Evolutionary conservation across 2,329 filamentous ascomycete species (phyloP).

Genomic region (Diaporthe longicolla): DNA sequence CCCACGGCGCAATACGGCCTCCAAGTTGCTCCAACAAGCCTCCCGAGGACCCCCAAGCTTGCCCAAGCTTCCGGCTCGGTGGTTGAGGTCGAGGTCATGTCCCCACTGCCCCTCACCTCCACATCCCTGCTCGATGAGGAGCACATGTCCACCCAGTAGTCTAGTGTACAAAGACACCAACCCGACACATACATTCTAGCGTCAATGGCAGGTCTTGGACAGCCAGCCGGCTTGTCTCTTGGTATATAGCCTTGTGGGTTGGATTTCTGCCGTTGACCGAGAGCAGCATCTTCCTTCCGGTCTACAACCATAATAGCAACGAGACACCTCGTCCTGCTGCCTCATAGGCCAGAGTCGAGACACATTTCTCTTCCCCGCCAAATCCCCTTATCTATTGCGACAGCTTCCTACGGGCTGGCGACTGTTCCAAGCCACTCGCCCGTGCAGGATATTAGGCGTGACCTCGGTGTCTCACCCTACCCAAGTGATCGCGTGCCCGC

Average conservation of each 20-base stretch:
- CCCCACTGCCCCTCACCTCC: constrained; percentile 34
- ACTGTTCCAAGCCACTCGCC: constrained; percentile 27
- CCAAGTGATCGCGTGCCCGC: constrained; percentile 41
- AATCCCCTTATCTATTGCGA: constrained; percentile 34
- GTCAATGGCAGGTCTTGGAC: constrained; percentile 18
- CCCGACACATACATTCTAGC: constrained; percentile 16
- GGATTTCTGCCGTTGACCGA: constrained; percentile 25
- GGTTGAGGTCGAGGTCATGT: constrained; percentile 9
- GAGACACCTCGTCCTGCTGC: constrained; percentile 23
- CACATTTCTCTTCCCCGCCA: not conserved
- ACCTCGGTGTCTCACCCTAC: constrained; percentile 38
- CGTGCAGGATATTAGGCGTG: constrained; percentile 31
- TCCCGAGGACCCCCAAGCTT: constrained; percentile 8
- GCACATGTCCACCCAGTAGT: constrained; percentile 31
- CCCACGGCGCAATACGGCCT: constrained; percentile 23
- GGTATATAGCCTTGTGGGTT: constrained; percentile 30
- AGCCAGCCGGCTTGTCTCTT: constrained; percentile 18
- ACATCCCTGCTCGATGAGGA: constrained; percentile 29
- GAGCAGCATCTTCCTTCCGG: not conserved
- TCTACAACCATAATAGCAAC: not conserved
- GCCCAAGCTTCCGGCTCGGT: constrained; percentile 10
- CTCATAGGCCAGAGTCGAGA: constrained; percentile 23
- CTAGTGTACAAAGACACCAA: constrained; percentile 19
- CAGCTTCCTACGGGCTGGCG: constrained; percentile 19
- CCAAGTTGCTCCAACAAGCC: constrained; percentile 10